These are phyloP conservation scores for Monosporozyma yasuniensis DNA, from an alignment of 805 yeast species.

Conservation along the genomic window DNA sequence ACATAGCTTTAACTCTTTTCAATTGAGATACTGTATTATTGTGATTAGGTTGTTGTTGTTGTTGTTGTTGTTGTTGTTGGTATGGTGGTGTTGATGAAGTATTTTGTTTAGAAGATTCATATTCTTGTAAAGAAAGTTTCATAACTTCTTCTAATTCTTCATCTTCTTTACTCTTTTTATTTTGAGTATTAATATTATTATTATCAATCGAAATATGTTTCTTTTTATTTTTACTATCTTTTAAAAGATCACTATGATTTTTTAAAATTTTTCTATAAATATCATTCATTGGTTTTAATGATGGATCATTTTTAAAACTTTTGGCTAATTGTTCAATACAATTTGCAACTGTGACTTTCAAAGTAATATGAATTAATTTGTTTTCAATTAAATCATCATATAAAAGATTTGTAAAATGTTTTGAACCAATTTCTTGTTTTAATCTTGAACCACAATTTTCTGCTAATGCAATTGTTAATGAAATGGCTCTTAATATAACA, in stretches of 20 bases:
- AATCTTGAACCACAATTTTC: slow-evolving; percentile 71
- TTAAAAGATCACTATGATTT: slow-evolving; percentile 33
- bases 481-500: slow-evolving; percentile 49
- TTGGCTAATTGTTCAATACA: slow-evolving; percentile 57
- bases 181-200: too few species aligned
- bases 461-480: slow-evolving; percentile 51
- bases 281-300: slow-evolving; percentile 59
- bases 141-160: slow-evolving; percentile 71
- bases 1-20: slow-evolving; percentile 73
- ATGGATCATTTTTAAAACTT: slow-evolving; percentile 65
- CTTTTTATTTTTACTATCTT: slow-evolving; percentile 10
- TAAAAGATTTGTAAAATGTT: slow-evolving; percentile 41
- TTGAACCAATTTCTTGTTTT: slow-evolving; percentile 53
- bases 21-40: slow-evolving; percentile 10
- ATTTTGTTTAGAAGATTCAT: slow-evolving; percentile 29
- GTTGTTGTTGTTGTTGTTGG: slow-evolving; percentile 15
- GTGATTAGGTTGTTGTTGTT: slow-evolving; percentile 5
- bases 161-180: slow-evolving; percentile 60
- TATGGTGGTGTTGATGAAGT: too few species aligned
- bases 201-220: too few species aligned
- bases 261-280: slow-evolving; percentile 43
- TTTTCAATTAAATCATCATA: slow-evolving; percentile 44
- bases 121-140: slow-evolving; percentile 62
- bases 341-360: slow-evolving; percentile 58
- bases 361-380: slow-evolving; percentile 50